Percentiles rank a stretch among this genome's conserved stretches.
These are phyloP conservation scores for Podaxis carcinomalis DNA, from an alignment of 768 basidiomycete genomes.

Conservation along the genomic window DNA sequence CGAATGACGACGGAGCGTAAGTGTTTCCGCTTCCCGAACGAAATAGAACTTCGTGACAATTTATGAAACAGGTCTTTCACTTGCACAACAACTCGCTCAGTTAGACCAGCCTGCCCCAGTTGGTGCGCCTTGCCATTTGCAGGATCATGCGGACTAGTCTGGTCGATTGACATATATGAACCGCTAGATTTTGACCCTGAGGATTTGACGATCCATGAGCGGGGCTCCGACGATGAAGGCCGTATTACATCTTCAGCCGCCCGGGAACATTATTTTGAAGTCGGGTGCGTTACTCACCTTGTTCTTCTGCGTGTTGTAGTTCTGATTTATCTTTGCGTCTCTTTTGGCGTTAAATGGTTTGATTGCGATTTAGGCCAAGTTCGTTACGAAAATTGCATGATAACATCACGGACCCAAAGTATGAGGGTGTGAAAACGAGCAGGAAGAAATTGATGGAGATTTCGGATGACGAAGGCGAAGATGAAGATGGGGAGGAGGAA, in stretches of 20 bases:
- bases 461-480: slow-evolving; percentile 27
- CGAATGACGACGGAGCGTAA: slow-evolving; percentile 20
- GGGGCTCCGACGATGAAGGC: slow-evolving; percentile 37
- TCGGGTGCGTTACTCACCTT: slow-evolving; percentile 53
- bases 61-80: slow-evolving; percentile 39
- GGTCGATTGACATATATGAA: slow-evolving; percentile 1
- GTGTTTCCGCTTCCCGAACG: background rate
- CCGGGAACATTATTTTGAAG: slow-evolving; percentile 80
- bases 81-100: slow-evolving; percentile 79
- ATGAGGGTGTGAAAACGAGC: slow-evolving; percentile 63
- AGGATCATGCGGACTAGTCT: background rate
- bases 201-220: slow-evolving; percentile 49
- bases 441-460: slow-evolving; percentile 53
- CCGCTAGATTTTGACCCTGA: slow-evolving; percentile 72
- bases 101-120: slow-evolving; percentile 68
- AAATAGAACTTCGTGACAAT: background rate
- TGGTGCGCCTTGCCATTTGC: slow-evolving; percentile 39
- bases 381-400: slow-evolving; percentile 61
- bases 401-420: slow-evolving; percentile 72
- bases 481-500: slow-evolving; percentile 17
- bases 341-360: background rate
- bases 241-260: slow-evolving; percentile 30
- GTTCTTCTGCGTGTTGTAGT: background rate
- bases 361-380: slow-evolving; percentile 49
- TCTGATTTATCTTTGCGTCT: background rate